Base-by-base conservation (phyloP, 257 asterid species). In the Verbena officinalis region DNA sequence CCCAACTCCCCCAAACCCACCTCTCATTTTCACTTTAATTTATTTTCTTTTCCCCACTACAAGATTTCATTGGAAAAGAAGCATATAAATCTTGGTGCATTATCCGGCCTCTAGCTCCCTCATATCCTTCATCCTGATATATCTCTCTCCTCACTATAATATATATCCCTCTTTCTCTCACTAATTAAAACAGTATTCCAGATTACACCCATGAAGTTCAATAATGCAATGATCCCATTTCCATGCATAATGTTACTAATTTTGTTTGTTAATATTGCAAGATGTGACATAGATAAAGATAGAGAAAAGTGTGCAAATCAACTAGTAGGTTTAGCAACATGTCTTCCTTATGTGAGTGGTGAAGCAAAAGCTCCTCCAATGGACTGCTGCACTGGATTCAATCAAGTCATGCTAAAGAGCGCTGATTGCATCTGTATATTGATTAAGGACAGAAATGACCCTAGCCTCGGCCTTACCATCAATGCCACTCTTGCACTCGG, bases 391-490 rank as follows among this genome's bases (percentile, higher is more conserved):
- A 59, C 76, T 0, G 93, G 88, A 0, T 74, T 91, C 49, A 77
- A 75, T 30, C 64, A 70, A 60, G 95, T 91, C 0, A 3, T 84
- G 22, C 46, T 62, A 7, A 77, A 60, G 14, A 84, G 82, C 73
- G 67, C 56, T 0, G 85, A 83, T 1, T 91, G 97, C 62, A 33
- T 91, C 0, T 88, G 97, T n/a, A 17, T 91, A n/a, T 33, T 88
- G 71, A 75, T 91, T 1, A 88, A 80, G 80, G 93, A 91, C n/a
- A 75, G 88, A 15, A 21, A 91, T 49, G 96, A 91, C 21, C 97
- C 96, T 0, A 71, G 71, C 46, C 86, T 91, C 21, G 93, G 91
- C 34, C 69, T 88, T 10, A 80, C 83, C 44, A 82, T 91, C 65
- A 84, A 88, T 15, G 85, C 89, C 43, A 84, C 95, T 0, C 88